Evolutionary conservation across 192 early-diverging fungal species (phyloP), one percentile per base, ranked within the genome.

Genomic region (Linnemannia zychae): DNA sequence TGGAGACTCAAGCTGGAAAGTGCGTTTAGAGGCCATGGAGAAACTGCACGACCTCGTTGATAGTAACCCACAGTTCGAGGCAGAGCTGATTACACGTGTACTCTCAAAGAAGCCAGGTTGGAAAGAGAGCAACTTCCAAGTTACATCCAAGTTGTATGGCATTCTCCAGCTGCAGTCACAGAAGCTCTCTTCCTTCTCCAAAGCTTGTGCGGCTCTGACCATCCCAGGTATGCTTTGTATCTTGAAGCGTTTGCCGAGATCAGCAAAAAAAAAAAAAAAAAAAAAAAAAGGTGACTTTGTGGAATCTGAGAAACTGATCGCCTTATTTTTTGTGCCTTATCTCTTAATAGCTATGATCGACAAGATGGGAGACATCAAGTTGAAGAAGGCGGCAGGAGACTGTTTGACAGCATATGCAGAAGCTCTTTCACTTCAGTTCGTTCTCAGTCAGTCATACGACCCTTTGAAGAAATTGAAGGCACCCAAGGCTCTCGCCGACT

Each of bases 61-160:
- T 49, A 84, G 88, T 22, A 89, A 87, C 34, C 44, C 86, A 5
- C 76, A 79, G 12, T 74, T 96, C 6, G 94, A 96, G 63, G 90
- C 95, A 16, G 98, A 99, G 81, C 88, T 97, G 28, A 88, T 99
- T 36, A 90, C 96, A 11, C 92, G 96, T 28, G 91, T 93, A 70
- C 84, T 99, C 34, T 85, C 91, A 13, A 94, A 95, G 57, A 96
- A 95, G 38, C 97, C 97, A 0, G 97, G 98, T 6, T 98, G 96
- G 96, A 99, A 99, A 87, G 98, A 99, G 81, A 97, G 92, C 90
- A 99, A 99, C 88, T 99, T 99, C 84, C 98, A 99, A 76, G 94
- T 98, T 40, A 94, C 91, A 69, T 87, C 91, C 9, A 94, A 93
- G 18, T 89, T 96, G 71, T 94, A 96, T 84, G 91, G 94, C 74